Base-by-base conservation (phyloP, 495 filamentous ascomycete genomes). In the Annulohypoxylon nitens region DNA sequence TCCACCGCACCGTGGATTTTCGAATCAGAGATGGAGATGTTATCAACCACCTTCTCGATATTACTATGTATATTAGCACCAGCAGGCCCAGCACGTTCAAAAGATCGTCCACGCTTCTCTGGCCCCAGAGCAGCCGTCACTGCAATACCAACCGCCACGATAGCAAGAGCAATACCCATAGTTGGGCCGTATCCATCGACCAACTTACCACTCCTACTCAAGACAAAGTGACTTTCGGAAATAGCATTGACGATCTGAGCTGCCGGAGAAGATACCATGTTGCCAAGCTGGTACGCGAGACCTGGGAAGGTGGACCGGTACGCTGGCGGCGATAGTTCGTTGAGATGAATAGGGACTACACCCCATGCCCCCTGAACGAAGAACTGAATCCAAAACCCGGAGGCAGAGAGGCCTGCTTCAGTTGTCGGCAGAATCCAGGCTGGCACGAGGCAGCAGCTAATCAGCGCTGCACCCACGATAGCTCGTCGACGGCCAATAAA, bases 331-430 rank as follows among this genome's bases (percentile, higher is more conserved):
- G 92, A 88, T 0, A 94, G 86, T 81, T 95, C 92, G 78, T 92
- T 92, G 55, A 95, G 84, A 73, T 93, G 92, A 72, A 94, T 78
- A 8, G 92, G 92, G 33, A 93, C 89, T 5, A 93, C 88, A 43
- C 92, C 91, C 90, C 89, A 95, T 0, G 91, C 90, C 7, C 92
- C 92, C 74, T 93, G 90, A 26, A 93, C 86, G 76, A 91, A 93
- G 79, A 93, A 93, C 75, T 95, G 92, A 66, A 93, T 87, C 77
- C 92, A 88, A 83, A 95, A 95, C 20, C 89, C 91, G 1, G 86
- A 84, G 4, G 83, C 90, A 0, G 89, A 90, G 16, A 94, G 85
- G 4, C 83, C 76, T 0, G 80, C 75, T 79, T 89, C 89, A 39
- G 77, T 80, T 0, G 81, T 77, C 3, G 90, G 91, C 6, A 93